Conservation (phyloP, 2,329 filamentous ascomycete genomes). For the Colletotrichum ledebouriae region DNA sequence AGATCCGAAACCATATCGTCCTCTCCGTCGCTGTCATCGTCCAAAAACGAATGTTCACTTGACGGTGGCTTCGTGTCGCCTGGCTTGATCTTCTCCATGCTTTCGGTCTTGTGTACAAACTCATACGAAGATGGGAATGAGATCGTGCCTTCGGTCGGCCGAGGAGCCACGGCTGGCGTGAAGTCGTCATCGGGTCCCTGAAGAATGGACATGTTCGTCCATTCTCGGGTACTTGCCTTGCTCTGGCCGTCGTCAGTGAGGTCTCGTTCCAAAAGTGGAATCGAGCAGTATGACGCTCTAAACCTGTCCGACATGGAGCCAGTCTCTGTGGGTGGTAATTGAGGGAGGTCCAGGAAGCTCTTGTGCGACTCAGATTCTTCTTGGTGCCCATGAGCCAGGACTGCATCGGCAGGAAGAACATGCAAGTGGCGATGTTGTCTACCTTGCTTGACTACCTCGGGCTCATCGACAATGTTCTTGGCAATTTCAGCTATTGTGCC, state of each 20-base stretch:
- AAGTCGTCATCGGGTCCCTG: constrained; percentile 60
- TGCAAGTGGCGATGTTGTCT: constrained; percentile 62
- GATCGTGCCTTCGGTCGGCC: constrained; percentile 35
- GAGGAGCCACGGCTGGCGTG: constrained; percentile 34
- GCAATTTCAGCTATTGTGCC: constrained; percentile 30
- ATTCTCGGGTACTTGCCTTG: constrained; percentile 58
- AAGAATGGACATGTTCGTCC: constrained; percentile 69
- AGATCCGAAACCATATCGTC: constrained; percentile 68
- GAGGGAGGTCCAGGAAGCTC: constrained; percentile 46
- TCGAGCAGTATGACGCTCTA: constrained; percentile 80
- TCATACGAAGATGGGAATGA: constrained; percentile 60
- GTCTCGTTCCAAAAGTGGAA: constrained; percentile 80
- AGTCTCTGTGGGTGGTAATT: constrained; percentile 51
- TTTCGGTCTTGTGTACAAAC: constrained; percentile 66
- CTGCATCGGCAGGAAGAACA: constrained; percentile 53
- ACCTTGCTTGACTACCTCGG: constrained; percentile 51
- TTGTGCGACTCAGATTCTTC: constrained; percentile 44
- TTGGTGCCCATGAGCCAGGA: constrained; percentile 46
- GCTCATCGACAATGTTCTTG: constrained; percentile 38
- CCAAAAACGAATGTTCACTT: constrained; percentile 59
- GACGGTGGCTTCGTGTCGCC: constrained; percentile 51
- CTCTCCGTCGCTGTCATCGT: constrained; percentile 60
- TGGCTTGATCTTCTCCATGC: constrained; percentile 60
- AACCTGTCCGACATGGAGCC: constrained; percentile 72
- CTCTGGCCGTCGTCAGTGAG: constrained; percentile 64